Percentiles rank a stretch among this genome's conserved stretches.
Conservation (phyloP, 1,284 basidiomycete species). For the Golubevia sp. region DNA sequence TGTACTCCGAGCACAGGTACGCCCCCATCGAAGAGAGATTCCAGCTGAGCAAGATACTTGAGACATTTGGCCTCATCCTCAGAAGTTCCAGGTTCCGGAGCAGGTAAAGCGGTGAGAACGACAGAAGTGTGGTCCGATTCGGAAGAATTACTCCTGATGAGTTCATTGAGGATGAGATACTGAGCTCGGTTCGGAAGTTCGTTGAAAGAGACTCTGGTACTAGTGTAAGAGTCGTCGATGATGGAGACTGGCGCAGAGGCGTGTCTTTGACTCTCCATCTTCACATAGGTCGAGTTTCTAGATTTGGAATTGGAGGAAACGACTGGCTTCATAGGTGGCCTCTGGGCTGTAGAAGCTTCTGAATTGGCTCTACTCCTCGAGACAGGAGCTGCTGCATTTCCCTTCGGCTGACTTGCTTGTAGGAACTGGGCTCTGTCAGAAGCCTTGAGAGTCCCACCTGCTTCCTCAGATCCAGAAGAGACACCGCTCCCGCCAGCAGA, state of each 20-base stretch:
- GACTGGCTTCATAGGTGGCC: no score
- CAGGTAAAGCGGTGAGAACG: slow-evolving; percentile 53
- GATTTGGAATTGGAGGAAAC: no score
- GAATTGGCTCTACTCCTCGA: no score
- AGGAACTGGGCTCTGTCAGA: slow-evolving; percentile 18
- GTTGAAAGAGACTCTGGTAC: slow-evolving; percentile 41
- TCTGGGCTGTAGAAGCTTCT: no score
- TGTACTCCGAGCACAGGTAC: slow-evolving; percentile 40
- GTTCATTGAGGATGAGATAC: slow-evolving; percentile 57
- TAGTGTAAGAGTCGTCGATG: no score
- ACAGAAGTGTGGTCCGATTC: slow-evolving; percentile 40
- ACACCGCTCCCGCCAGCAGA: neutral
- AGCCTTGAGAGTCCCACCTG: slow-evolving; percentile 29
- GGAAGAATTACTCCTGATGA: slow-evolving; percentile 49
- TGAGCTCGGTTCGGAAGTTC: slow-evolving; percentile 57
- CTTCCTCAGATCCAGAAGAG: slow-evolving; percentile 4
- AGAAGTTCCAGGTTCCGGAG: slow-evolving; percentile 52
- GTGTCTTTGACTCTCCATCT: no score
- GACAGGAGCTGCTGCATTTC: neutral
- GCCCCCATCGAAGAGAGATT: slow-evolving; percentile 47
- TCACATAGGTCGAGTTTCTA: no score
- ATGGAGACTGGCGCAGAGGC: no score
- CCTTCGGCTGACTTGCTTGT: neutral
- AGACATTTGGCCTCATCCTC: slow-evolving; percentile 27
- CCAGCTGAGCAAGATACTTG: slow-evolving; percentile 49